phyloP scores from a whole-genome alignment of 1,284 basidiomycete genomes.

The Heterobasidion parviporum region DNA sequence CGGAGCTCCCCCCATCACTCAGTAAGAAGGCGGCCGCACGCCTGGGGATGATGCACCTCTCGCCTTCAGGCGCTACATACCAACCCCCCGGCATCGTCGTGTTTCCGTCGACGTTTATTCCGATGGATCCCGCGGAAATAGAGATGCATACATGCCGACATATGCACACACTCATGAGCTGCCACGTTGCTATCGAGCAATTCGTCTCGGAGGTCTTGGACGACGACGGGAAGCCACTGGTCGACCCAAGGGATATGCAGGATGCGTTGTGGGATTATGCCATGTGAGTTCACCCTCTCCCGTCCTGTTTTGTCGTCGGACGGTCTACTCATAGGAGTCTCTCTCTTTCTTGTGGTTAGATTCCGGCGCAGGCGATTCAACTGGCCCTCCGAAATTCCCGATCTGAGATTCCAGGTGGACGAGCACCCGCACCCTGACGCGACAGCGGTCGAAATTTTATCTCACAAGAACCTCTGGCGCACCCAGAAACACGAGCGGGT shows the following conservation, averaged over 20 bases:
- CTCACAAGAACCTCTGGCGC: neutral
- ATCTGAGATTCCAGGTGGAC: constrained; percentile 11
- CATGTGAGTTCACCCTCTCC: neutral
- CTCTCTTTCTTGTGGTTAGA: neutral
- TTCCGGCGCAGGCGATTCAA: constrained; percentile 4
- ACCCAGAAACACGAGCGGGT: neutral
- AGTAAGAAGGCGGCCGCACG: constrained; percentile 11
- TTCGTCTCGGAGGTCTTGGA: constrained; percentile 35
- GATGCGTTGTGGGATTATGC: constrained; percentile 21
- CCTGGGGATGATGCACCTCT: constrained; percentile 4
- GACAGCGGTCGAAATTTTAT: neutral
- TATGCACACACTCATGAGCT: constrained; percentile 53
- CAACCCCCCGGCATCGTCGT: constrained; percentile 28
- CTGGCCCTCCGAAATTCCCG: constrained; percentile 16
- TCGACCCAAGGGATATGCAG: constrained; percentile 37
- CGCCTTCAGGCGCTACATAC: constrained; percentile 13
- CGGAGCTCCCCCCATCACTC: constrained; percentile 11
- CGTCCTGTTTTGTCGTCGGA: neutral
- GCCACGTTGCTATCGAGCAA: constrained; percentile 46
- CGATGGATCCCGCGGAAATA: constrained; percentile 46
- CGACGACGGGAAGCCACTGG: constrained; percentile 27
- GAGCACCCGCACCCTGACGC: constrained; percentile 6
- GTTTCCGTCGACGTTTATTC: constrained; percentile 48
- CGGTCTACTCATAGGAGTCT: neutral
- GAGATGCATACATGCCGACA: constrained; percentile 65